Conservation (phyloP, 2,329 filamentous ascomycete genomes). For the Colletotrichum abscissum region DNA sequence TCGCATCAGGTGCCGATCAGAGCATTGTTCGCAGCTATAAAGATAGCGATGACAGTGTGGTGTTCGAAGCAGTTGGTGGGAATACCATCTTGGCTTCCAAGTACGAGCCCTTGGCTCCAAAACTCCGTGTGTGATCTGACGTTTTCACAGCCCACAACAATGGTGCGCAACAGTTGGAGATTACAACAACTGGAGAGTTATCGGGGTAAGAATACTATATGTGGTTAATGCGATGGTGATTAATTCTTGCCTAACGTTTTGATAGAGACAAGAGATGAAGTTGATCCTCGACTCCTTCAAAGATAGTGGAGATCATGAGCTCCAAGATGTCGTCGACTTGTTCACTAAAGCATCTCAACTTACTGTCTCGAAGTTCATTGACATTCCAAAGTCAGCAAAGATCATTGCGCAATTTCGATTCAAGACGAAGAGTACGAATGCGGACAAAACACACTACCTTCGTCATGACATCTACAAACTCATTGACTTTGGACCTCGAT, state of each 20-base stretch:
- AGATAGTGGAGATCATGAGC: neutral
- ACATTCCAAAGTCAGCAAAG: neutral
- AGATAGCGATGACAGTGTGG: neutral
- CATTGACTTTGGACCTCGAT: neutral
- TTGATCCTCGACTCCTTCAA: neutral
- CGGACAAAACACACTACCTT: constrained; percentile 8
- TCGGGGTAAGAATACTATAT: neutral
- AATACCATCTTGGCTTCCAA: constrained; percentile 25
- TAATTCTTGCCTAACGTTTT: neutral
- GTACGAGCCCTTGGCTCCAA: neutral
- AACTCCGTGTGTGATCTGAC: neutral
- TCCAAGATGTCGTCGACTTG: neutral
- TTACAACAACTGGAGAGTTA: constrained; percentile 18
- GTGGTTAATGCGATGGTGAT: fast-evolving
- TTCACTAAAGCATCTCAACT: neutral
- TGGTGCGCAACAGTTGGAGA: constrained; percentile 15
- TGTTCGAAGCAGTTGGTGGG: constrained; percentile 19
- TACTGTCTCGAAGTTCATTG: neutral
- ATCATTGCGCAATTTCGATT: constrained; percentile 9
- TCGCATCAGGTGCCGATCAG: neutral
- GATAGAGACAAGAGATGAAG: constrained; percentile 1
- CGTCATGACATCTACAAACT: neutral
- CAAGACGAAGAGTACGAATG: neutral
- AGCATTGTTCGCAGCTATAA: neutral
- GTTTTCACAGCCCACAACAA: neutral